Evolutionary conservation across 2,329 filamentous ascomycete species (phyloP).

Genomic region (Fusarium tuaranense): DNA sequence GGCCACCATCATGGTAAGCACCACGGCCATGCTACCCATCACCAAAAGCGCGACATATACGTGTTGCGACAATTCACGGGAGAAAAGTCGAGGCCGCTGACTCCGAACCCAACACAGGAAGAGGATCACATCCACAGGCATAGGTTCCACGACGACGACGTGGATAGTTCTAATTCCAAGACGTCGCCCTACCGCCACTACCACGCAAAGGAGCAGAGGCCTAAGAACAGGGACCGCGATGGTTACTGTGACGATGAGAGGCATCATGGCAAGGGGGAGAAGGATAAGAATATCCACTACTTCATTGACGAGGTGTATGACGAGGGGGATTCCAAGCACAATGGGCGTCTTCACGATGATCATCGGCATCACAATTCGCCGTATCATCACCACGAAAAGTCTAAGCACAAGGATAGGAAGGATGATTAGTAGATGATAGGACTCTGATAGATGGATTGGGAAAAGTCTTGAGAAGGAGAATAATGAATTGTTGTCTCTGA

Average conservation of each 20-base stretch:
- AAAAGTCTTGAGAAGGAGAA: background rate
- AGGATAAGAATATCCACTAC: background rate
- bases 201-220: background rate
- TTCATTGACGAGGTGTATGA: background rate
- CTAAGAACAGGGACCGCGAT: background rate
- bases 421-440: background rate
- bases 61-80: background rate
- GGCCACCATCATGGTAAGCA: background rate
- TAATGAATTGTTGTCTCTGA: background rate
- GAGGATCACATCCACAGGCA: background rate
- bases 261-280: background rate
- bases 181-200: background rate
- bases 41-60: background rate
- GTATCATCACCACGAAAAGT: background rate
- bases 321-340: background rate
- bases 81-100: background rate
- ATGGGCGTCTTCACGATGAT: background rate
- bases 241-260: background rate
- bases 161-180: background rate
- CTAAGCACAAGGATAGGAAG: background rate
- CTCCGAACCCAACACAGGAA: background rate
- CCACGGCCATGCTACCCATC: background rate
- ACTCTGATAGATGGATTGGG: background rate
- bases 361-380: background rate
- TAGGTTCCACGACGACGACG: background rate